Conservation (phyloP, 768 basidiomycete genomes). For the Hericium alpestre region DNA sequence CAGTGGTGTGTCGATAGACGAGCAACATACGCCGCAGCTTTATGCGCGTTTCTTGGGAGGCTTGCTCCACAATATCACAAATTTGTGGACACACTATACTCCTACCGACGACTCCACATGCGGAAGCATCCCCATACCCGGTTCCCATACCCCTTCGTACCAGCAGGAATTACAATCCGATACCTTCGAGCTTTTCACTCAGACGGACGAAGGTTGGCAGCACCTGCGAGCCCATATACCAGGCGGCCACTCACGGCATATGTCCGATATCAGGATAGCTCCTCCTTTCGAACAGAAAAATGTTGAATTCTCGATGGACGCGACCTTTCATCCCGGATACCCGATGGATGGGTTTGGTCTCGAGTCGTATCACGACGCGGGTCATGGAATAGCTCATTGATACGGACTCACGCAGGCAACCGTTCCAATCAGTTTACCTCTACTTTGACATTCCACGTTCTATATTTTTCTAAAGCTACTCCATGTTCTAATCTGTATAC, state of each 20-base stretch:
- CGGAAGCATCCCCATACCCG: background rate
- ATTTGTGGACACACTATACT: background rate
- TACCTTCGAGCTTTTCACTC: background rate
- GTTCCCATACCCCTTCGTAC: background rate
- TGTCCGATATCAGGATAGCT: background rate
- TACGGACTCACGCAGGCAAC: background rate
- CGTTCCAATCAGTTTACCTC: too few relatives aligned
- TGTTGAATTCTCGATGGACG: too few relatives aligned
- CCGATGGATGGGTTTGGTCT: background rate
- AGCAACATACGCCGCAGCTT: constrained; percentile 3
- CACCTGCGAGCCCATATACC: background rate
- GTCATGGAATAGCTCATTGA: background rate
- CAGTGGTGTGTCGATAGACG: constrained; percentile 3
- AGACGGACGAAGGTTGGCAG: background rate
- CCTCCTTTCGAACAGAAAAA: background rate
- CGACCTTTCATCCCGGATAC: too few relatives aligned
- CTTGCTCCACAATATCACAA: background rate
- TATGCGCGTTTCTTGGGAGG: constrained; percentile 9
- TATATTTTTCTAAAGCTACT: too few relatives aligned
- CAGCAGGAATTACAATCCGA: background rate
- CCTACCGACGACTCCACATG: background rate
- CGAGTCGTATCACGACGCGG: background rate
- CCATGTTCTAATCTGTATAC: too few relatives aligned
- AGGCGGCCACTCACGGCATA: background rate
- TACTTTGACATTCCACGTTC: too few relatives aligned